Percentiles rank a stretch among this genome's conserved stretches.
phyloP scores from a whole-genome alignment of 2,329 filamentous ascomycete genomes.

The Pseudogymnoascus sp. region DNA sequence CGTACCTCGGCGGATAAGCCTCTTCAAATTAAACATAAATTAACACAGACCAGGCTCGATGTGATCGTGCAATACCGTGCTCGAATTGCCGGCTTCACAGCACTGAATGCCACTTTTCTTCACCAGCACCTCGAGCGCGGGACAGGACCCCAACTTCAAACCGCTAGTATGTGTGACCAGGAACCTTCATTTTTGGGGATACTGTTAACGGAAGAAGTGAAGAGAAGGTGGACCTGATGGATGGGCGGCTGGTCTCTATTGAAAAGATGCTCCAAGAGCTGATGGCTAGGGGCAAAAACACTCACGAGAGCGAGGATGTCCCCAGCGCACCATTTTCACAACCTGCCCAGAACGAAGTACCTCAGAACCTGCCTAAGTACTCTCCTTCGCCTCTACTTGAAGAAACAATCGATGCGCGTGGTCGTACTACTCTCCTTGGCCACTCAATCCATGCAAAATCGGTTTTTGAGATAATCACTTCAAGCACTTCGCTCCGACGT shows the following conservation, averaged over 20 bases:
- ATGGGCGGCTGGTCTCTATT: background rate
- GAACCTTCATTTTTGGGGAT: background rate
- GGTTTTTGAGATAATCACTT: constrained; percentile 12
- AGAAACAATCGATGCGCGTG: background rate
- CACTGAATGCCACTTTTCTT: background rate
- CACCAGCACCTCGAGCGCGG: background rate
- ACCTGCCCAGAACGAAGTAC: background rate
- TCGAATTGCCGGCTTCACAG: background rate
- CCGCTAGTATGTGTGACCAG: background rate
- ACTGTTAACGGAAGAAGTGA: background rate
- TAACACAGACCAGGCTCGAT: background rate
- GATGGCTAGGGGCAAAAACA: background rate
- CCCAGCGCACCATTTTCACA: background rate
- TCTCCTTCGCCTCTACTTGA: background rate
- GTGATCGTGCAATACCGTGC: background rate
- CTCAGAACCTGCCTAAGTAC: background rate
- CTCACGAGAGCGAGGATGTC: background rate
- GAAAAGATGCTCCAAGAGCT: background rate
- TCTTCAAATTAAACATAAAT: background rate
- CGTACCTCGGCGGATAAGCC: background rate
- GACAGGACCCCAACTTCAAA: background rate
- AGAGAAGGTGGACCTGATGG: background rate
- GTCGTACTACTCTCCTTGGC: constrained; percentile 12
- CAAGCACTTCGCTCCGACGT: constrained; percentile 8
- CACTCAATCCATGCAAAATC: constrained; percentile 14